Conservation (phyloP, 441 rosid species). For the Omphalea diandra region DNA sequence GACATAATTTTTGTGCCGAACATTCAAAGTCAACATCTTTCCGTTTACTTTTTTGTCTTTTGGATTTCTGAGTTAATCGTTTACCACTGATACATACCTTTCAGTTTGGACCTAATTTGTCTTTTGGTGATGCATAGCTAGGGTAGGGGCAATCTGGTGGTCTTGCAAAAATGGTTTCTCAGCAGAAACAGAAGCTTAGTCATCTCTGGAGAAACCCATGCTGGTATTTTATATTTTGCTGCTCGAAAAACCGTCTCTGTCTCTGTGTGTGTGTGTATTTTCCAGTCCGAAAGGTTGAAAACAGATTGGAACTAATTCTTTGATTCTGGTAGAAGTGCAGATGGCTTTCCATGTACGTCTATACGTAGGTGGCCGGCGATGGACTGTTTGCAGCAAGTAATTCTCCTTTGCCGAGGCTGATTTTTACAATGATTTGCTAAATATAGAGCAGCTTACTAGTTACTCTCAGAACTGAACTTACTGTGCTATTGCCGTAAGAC, state of each 20-base stretch:
- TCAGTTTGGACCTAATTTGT: conserved; percentile 27
- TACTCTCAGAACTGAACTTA: neutral
- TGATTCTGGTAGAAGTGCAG: conserved; percentile 58
- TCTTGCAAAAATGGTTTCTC: conserved; percentile 85
- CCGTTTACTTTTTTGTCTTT: conserved; percentile 7
- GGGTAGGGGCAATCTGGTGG: conserved; percentile 89
- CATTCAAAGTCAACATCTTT: conserved; percentile 43
- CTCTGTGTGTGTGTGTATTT: neutral
- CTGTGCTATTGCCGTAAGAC: no score
- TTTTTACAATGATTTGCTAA: neutral
- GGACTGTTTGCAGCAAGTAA: conserved; percentile 97
- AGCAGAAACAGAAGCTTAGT: conserved; percentile 85
- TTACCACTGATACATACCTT: conserved; percentile 12
- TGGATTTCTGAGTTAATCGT: conserved; percentile 2
- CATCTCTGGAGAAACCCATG: conserved; percentile 96
- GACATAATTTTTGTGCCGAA: conserved; percentile 34
- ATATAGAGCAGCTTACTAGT: neutral
- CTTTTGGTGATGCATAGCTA: conserved; percentile 52
- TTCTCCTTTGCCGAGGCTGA: conserved; percentile 16
- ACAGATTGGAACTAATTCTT: conserved; percentile 11
- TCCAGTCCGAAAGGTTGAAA: no score
- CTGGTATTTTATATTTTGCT: conserved; percentile 53
- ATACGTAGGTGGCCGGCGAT: conserved; percentile 66
- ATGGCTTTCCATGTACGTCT: conserved; percentile 88
- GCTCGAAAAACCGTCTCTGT: conserved; percentile 15